Conservation (phyloP, 2,329 filamentous ascomycete genomes). For the Fusarium gaditjirri region DNA sequence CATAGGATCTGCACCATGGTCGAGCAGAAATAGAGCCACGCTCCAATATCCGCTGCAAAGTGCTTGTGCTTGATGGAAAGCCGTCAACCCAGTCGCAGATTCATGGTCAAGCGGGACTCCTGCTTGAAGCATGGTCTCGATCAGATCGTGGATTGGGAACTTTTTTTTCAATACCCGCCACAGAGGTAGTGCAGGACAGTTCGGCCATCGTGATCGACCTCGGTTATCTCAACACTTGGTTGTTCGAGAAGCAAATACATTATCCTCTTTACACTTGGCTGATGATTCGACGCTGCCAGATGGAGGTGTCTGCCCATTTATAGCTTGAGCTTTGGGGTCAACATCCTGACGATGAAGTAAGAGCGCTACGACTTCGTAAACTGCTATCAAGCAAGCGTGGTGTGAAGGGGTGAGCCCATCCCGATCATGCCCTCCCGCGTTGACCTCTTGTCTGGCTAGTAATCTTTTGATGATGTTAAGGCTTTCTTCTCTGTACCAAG, state of each 20-base stretch:
- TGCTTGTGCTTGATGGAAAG: constrained; percentile 4
- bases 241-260: constrained; percentile 2
- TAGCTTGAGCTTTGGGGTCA: background rate
- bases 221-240: background rate
- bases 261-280: background rate
- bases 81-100: background rate
- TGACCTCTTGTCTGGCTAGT: background rate
- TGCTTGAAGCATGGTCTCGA: background rate
- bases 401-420: background rate
- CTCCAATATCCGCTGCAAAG: background rate
- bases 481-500: background rate
- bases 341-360: constrained; percentile 12
- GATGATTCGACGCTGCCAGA: background rate
- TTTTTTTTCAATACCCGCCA: background rate
- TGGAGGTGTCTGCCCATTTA: constrained; percentile 8
- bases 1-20: constrained; percentile 6
- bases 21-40: background rate
- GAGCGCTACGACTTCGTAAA: background rate
- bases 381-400: background rate
- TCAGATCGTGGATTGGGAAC: background rate
- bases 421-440: background rate
- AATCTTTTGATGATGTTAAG: constrained; percentile 7
- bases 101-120: constrained; percentile 1
- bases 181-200: constrained; percentile 10
- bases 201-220: background rate